Evolutionary conservation across 2,329 filamentous ascomycete species (phyloP), one percentile per base, ranked within the genome.

Genomic region (Bipolaris sorokiniana): DNA sequence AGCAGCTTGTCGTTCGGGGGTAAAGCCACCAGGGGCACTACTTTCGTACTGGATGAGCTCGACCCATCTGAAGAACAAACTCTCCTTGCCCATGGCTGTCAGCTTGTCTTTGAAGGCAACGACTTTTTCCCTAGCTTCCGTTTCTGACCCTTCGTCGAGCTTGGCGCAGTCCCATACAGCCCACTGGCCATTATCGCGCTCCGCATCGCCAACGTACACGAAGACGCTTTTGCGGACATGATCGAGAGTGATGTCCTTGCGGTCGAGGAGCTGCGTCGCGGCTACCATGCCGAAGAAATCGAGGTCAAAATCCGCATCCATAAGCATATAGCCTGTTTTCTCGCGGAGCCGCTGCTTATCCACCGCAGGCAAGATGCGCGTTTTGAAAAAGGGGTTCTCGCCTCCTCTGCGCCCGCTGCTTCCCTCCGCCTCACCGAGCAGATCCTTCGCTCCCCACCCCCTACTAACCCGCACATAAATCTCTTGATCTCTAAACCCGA

Each of bases 11-110:
- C 87, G 84, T 71, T 92, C 89, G 0, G 83, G 79, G 1, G 88
- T 90, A 71, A 96, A 96, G 0, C 90, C 91, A 16, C 89, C 91
- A 0, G 92, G 90, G 64, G 85, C 84, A 34, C 87, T 89, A 40
- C 90, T 89, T 78, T 97, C 92, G 69, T 87, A 96, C 78, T 97
- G 92, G 48, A 97, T 88, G 71, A 96, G 84, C 79, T 97, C 93
- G 47, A 97, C 90, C 92, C 92, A 97, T 53, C 89, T 86, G 79
- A 90, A 97, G 79, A 97, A 97, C 51, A 97, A 76, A 62, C 90
- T 87, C 75, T 97, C 93, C 77, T 97, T 96, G 41, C 90, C 92
- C 76, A 95, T 82, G 2, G 83, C 83, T 1, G 85, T 83, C 65
- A 97, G 82, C 18, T 87, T 87, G 41, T 95, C 89, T 67, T 91